Conservation (phyloP, 352 stramenopile species). For the Globisporangium perplexum region DNA sequence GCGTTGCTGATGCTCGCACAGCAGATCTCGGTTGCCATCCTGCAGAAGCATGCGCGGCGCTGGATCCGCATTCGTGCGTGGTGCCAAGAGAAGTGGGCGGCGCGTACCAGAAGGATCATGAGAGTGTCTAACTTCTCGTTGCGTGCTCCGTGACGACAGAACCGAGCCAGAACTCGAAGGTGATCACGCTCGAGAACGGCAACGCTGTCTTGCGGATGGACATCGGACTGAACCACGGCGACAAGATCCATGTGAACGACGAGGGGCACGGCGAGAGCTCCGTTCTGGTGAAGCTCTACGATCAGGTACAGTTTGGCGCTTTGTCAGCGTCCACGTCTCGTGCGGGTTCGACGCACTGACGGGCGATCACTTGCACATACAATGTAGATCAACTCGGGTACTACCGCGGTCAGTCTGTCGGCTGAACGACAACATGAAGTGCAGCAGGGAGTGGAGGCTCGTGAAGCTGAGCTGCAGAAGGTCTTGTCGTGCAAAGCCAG, state of each 20-base stretch:
- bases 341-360: not conserved
- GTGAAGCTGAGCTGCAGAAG: conserved; percentile 77
- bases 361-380: not conserved
- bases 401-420: conserved; percentile 74
- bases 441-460: conserved; percentile 76
- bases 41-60: conserved; percentile 46
- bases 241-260: conserved; percentile 88
- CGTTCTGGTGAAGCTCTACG: conserved; percentile 72
- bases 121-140: not conserved
- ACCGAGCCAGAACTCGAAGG: conserved; percentile 55
- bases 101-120: too few relatives aligned
- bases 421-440: conserved; percentile 84
- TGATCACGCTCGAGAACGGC: conserved; percentile 65
- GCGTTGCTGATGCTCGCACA: conserved; percentile 24
- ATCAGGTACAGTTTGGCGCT: conserved; percentile 11
- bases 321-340: too few relatives aligned
- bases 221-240: conserved; percentile 78
- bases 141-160: conserved; percentile 23
- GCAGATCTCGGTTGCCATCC: conserved; percentile 30
- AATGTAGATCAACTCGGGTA: conserved; percentile 83
- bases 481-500: conserved; percentile 65
- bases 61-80: conserved; percentile 13
- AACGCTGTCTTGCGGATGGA: conserved; percentile 68
- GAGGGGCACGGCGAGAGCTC: conserved; percentile 70
- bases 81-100: conserved; percentile 8